Conservation (phyloP, 2,329 filamentous ascomycete genomes). For the Myriosclerotinia duriaeana region DNA sequence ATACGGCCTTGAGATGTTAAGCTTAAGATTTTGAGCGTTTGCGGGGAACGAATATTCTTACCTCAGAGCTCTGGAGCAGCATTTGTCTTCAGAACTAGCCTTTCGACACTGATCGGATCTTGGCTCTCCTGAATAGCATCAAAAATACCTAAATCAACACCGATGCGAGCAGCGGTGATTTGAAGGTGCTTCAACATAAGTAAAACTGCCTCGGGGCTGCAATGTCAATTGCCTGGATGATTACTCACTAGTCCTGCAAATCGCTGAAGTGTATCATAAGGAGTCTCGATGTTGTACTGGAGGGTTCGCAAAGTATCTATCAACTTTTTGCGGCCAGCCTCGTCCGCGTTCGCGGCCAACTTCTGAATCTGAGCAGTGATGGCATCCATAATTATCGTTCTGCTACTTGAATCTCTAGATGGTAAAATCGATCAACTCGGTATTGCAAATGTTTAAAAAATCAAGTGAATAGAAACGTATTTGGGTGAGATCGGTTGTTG, state of each 20-base stretch:
- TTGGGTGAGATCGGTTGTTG: too few relatives aligned
- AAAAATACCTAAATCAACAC: conserved; percentile 32
- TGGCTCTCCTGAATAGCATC: conserved; percentile 27
- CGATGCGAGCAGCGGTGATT: conserved; percentile 17
- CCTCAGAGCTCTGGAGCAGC: conserved; percentile 37
- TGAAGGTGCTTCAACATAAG: background rate
- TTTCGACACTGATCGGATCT: conserved; percentile 25
- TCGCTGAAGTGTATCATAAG: conserved; percentile 16
- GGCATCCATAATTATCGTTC: too few relatives aligned
- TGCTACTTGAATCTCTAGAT: too few relatives aligned
- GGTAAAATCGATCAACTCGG: too few relatives aligned
- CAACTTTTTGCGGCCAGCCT: too few relatives aligned
- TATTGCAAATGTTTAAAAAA: too few relatives aligned
- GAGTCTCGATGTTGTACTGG: conserved; percentile 21
- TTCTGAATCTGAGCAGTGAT: too few relatives aligned
- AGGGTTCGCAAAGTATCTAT: conserved; percentile 17
- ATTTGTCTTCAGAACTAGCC: conserved; percentile 33
- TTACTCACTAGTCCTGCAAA: conserved; percentile 11
- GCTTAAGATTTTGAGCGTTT: too few relatives aligned
- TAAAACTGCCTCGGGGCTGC: background rate
- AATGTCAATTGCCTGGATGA: too few relatives aligned
- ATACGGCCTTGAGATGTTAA: conserved; percentile 31
- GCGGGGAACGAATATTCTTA: too few relatives aligned
- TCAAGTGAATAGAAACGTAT: too few relatives aligned
- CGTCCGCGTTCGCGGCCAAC: too few relatives aligned